These are phyloP conservation scores for Vitis riparia DNA, from an alignment of 164 flowering plant genomes.

Conservation along the genomic window DNA sequence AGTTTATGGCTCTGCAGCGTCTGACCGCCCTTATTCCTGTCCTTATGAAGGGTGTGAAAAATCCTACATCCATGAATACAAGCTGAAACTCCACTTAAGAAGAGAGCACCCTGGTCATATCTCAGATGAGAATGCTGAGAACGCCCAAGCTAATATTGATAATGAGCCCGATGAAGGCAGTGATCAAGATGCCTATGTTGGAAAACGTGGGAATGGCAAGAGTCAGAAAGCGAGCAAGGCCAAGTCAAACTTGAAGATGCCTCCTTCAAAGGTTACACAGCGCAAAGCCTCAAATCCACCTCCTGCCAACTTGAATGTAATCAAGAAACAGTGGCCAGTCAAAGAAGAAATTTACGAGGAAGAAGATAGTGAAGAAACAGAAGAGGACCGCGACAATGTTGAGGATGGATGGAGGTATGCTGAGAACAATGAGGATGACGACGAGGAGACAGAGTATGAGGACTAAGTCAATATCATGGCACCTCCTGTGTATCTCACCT, in stretches of 20 bases:
- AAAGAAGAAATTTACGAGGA: slow-evolving; percentile 66
- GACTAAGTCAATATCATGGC: slow-evolving; percentile 34
- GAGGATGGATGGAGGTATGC: slow-evolving; percentile 76
- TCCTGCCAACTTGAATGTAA: slow-evolving; percentile 36
- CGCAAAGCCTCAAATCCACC: slow-evolving; percentile 50
- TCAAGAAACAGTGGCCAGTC: slow-evolving; percentile 60
- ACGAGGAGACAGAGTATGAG: slow-evolving; percentile 87
- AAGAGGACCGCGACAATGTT: slow-evolving; percentile 81
- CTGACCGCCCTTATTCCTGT: slow-evolving; percentile 88
- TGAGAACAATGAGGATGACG: slow-evolving; percentile 72
- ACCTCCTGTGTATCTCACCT: neutral
- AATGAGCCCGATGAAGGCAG: slow-evolving; percentile 87
- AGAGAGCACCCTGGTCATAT: slow-evolving; percentile 90
- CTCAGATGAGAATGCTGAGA: slow-evolving; percentile 69
- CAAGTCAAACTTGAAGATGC: slow-evolving; percentile 56
- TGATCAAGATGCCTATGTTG: slow-evolving; percentile 67
- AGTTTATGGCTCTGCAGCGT: slow-evolving; percentile 63
- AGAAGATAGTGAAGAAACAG: slow-evolving; percentile 96
- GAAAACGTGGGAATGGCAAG: slow-evolving; percentile 51
- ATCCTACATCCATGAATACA: slow-evolving; percentile 95
- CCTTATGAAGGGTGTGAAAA: slow-evolving; percentile 93
- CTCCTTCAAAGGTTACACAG: slow-evolving; percentile 55
- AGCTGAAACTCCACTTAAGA: slow-evolving; percentile 88
- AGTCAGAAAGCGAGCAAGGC: slow-evolving; percentile 54
- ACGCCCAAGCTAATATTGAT: slow-evolving; percentile 39